Evolutionary conservation across 345 rosid genomes (phyloP).

Genomic region (Arabis alpina): DNA sequence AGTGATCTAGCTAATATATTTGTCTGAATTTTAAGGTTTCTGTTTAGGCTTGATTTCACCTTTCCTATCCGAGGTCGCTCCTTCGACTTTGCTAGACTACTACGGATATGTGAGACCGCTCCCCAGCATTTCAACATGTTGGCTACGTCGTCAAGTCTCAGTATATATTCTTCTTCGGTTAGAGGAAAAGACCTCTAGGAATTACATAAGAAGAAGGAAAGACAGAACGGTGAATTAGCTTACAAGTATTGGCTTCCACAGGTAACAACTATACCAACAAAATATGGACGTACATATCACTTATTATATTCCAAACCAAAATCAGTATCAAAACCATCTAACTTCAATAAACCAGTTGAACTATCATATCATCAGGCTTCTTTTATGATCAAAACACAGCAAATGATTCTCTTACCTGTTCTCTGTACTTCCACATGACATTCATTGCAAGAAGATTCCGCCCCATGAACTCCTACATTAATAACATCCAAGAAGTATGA

Average conservation of each 20-base stretch:
- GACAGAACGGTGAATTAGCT: slow-evolving; percentile 28
- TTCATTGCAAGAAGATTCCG: slow-evolving; percentile 90
- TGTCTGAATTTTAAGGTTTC: background rate
- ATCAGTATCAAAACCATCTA: background rate
- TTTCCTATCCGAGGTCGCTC: slow-evolving; percentile 92
- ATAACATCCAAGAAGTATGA: slow-evolving; percentile 33
- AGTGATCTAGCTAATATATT: slow-evolving; percentile 12
- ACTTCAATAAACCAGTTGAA: slow-evolving; percentile 5
- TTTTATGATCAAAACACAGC: slow-evolving; percentile 2
- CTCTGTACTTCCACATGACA: slow-evolving; percentile 99
- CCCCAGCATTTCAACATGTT: slow-evolving; percentile 96
- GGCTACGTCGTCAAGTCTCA: slow-evolving; percentile 95
- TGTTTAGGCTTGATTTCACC: slow-evolving; percentile 48
- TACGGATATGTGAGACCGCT: slow-evolving; percentile 88
- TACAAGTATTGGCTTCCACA: slow-evolving; percentile 19
- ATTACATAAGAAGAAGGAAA: slow-evolving; percentile 25
- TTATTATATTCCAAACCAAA: slow-evolving; percentile 2
- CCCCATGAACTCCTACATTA: slow-evolving; percentile 94
- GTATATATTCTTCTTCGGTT: slow-evolving; percentile 88
- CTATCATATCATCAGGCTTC: background rate
- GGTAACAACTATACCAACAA: slow-evolving; percentile 1
- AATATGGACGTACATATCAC: background rate
- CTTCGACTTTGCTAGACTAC: slow-evolving; percentile 80
- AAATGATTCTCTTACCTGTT: slow-evolving; percentile 61
- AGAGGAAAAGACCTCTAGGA: slow-evolving; percentile 88